Conservation (phyloP, 179 eudicot genomes). For the Patellifolia procumbens region DNA sequence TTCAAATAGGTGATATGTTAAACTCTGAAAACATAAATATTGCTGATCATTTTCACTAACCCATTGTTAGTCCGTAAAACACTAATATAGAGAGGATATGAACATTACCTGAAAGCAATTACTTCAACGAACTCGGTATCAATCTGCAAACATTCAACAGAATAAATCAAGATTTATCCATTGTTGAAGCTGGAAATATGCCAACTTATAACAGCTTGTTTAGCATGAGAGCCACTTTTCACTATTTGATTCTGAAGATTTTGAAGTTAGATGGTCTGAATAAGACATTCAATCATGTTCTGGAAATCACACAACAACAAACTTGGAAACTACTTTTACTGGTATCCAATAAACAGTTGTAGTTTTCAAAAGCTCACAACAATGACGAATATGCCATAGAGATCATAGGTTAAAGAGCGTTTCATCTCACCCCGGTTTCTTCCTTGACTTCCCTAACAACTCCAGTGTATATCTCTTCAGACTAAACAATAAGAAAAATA, state of each 20-base stretch:
- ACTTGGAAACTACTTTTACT: too few species aligned
- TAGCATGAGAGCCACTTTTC: not conserved
- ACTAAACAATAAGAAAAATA: slow-evolving; percentile 32
- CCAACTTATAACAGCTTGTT: not conserved
- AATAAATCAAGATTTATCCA: not conserved
- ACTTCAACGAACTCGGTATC: slow-evolving; percentile 85
- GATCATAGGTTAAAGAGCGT: not conserved
- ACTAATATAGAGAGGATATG: not conserved
- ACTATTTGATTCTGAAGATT: not conserved
- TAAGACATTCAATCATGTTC: too few species aligned
- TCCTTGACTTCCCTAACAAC: slow-evolving; percentile 92
- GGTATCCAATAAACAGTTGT: not conserved
- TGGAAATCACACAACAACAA: too few species aligned
- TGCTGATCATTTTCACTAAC: not conserved
- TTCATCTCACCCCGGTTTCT: slow-evolving; percentile 77
- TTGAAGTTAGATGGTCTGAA: not conserved
- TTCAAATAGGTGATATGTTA: not conserved
- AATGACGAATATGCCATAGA: not conserved
- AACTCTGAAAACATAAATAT: not conserved
- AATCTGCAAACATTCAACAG: slow-evolving; percentile 46
- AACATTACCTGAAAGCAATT: slow-evolving; percentile 73
- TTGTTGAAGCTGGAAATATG: not conserved
- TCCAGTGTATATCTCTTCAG: slow-evolving; percentile 83
- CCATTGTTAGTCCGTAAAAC: not conserved
- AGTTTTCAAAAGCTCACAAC: not conserved